A percentile compares a stretch with the other conserved stretches of the same genome.
phyloP scores from a whole-genome alignment of 2,329 filamentous ascomycete genomes.

The Neurospora crassa region DNA sequence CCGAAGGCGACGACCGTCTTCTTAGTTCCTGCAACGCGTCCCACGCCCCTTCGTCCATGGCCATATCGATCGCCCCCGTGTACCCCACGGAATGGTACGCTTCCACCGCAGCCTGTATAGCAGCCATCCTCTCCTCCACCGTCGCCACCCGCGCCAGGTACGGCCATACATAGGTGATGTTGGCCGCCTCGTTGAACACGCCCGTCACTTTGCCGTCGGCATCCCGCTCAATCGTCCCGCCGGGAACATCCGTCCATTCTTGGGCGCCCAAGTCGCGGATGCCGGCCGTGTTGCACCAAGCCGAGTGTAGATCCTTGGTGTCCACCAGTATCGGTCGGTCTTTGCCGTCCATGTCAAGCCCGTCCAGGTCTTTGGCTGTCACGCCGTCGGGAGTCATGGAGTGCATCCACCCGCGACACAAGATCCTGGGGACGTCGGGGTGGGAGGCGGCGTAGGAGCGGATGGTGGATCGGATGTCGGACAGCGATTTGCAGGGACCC shows the following conservation, averaged over 20 bases:
- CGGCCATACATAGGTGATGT: conserved; percentile 44
- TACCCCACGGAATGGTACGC: conserved; percentile 42
- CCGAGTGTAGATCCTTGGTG: conserved; percentile 46
- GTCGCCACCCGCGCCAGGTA: conserved; percentile 38
- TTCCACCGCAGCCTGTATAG: conserved; percentile 35
- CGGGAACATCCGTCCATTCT: conserved; percentile 35
- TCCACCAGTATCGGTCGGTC: conserved; percentile 44
- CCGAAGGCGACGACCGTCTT: conserved; percentile 14
- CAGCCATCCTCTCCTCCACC: conserved; percentile 36
- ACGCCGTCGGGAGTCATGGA: conserved; percentile 42
- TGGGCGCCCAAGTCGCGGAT: conserved; percentile 39
- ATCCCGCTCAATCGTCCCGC: conserved; percentile 43
- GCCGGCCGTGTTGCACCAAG: conserved; percentile 45
- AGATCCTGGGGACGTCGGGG: conserved; percentile 35
- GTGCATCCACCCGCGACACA: conserved; percentile 48
- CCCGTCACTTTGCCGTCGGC: conserved; percentile 35
- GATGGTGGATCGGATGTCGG: conserved; percentile 39
- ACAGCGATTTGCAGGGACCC: conserved; percentile 33
- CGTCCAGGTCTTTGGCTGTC: conserved; percentile 27
- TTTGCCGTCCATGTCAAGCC: conserved; percentile 39
- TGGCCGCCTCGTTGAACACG: conserved; percentile 44
- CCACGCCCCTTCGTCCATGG: conserved; percentile 47
- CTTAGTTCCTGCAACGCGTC: conserved; percentile 35
- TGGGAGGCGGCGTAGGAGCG: conserved; percentile 33
- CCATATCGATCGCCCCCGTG: conserved; percentile 48